Evolutionary conservation across 108 stramenopile genomes (phyloP), one percentile per base, ranked within the genome.

Genomic region (Nitzschia sp.): DNA sequence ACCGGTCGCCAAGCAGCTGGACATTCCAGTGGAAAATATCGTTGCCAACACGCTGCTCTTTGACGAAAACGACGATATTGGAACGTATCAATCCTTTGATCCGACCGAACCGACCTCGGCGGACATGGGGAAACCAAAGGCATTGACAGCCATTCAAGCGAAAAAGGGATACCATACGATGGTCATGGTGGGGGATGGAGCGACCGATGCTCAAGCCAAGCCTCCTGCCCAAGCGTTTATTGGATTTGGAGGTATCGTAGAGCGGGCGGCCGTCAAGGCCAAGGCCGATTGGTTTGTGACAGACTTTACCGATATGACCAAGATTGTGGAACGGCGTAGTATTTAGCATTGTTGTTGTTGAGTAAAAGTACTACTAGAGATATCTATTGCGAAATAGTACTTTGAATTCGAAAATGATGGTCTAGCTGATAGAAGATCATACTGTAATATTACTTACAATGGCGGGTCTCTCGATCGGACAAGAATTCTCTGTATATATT

Each of bases 101-200:
- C 28, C 77, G 1, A 72, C 73, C 19, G 99, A 97, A 80, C 96
- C 94, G 0, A 98, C 98, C 1, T 83, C 83, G 28, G 74, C 85
- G 22, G 96, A 97, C 58, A 91, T 95, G 65, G 99, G 99, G 28
- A 99, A 99, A 72, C 91, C 97, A 29, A 88, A 82, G 68, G 97
- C 96, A 22, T 54, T 99, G 46, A 22, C 56, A 35, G 34, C 19
- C 25, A 91, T 97, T 28, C 85, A 88, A 57, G 72, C 77, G 15
- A 56, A 59, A 19, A 55, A 68, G 41, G 83, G 83, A 17, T 94
- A 93, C 77, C 53, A 82, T 3, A 82, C 74, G 1, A 85, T 98
- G 67, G 81, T 98, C 30, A 97, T 99, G 96, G 85, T 99, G 4
- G 99, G 99, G 1, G 99, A 99, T 82, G 99, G 99, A 17, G 98